Evolutionary conservation across 352 stramenopile species (phyloP), one percentile per base, ranked within the genome.

Genomic region (Phytopythium delawarense): DNA sequence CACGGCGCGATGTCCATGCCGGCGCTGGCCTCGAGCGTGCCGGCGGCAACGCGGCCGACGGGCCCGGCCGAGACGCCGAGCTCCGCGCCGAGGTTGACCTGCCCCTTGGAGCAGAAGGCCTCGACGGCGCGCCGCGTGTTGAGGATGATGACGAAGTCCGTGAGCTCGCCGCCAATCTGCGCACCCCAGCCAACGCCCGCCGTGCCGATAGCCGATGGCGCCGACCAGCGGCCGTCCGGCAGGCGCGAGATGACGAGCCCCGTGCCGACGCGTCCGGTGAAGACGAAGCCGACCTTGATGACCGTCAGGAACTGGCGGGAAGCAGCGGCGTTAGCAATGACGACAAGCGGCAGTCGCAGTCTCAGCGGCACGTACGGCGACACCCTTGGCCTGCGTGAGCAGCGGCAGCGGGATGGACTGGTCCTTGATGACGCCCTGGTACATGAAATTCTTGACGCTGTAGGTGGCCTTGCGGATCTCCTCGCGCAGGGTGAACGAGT

Each of bases 391-490:
- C 32, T 91, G 78, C 35, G 81, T 88, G 52, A 98, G 78, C 21
- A 98, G 75, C 37, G 89, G 87, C 23, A 92, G 73, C 18, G 92
- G 90, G 63, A 98, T 95, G 20, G 82, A 96, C 64, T 92, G 80
- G 66, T 96, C 88, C 72, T 96, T 95, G 64, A 96, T 91, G 23
- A 95, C 75, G 28, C 85, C 88, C 59, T 91, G 71, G 61, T 84
- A 89, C 62, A 92, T 92, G 52, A 98, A 96, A 66, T 97, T 98
- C 67, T 96, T 82, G 61, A 98, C 77, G 64, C 91, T 96, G 72
- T 97, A 96, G 9, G 91, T 89, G 21, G 94, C 92, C 72, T 98
- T 98, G 66, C 84, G 76, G 59, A 98, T 92, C 78, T 98, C 94
- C 52, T 94, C 89, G 35, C 78, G 78, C 63, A 98, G 77, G 30